These are phyloP conservation scores for Marchantia polymorpha DNA, from an alignment of 225 moss, liverwort and hornwort species.

Conservation along the genomic window DNA sequence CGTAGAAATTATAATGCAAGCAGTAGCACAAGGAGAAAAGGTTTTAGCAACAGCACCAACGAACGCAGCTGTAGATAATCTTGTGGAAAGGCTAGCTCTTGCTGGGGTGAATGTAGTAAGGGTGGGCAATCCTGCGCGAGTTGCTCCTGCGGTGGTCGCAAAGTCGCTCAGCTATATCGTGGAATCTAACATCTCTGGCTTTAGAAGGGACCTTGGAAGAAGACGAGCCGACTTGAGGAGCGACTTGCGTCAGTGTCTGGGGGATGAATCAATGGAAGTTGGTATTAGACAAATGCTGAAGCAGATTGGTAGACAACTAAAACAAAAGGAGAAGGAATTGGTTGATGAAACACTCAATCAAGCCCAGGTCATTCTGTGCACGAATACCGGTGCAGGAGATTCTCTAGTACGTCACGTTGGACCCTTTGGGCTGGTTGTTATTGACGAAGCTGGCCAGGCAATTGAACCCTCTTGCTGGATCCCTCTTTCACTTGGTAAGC, in stretches of 20 bases:
- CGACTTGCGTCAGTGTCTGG: constrained; percentile 81
- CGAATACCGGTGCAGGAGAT: constrained; percentile 93
- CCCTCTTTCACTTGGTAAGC: constrained; percentile 74
- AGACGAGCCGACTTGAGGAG: constrained; percentile 87
- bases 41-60: constrained; percentile 88
- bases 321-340: constrained; percentile 80
- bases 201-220: constrained; percentile 75
- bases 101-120: constrained; percentile 83
- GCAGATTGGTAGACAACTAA: constrained; percentile 75
- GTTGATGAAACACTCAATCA: constrained; percentile 69
- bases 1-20: constrained; percentile 68
- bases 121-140: constrained; percentile 89
- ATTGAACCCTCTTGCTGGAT: constrained; percentile 98
- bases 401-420: constrained; percentile 64
- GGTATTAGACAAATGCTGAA: constrained; percentile 92
- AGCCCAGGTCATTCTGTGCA: constrained; percentile 81
- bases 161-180: constrained; percentile 78
- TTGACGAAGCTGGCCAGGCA: constrained; percentile 95
- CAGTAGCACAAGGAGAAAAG: constrained; percentile 66
- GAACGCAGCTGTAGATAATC: constrained; percentile 96
- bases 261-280: constrained; percentile 83
- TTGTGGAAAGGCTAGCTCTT: constrained; percentile 75
- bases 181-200: constrained; percentile 60
- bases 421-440: constrained; percentile 79
- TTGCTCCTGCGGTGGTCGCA: constrained; percentile 77